Base-by-base conservation (phyloP, 2,329 filamentous ascomycete species). In the Exophiala oligosperma region DNA sequence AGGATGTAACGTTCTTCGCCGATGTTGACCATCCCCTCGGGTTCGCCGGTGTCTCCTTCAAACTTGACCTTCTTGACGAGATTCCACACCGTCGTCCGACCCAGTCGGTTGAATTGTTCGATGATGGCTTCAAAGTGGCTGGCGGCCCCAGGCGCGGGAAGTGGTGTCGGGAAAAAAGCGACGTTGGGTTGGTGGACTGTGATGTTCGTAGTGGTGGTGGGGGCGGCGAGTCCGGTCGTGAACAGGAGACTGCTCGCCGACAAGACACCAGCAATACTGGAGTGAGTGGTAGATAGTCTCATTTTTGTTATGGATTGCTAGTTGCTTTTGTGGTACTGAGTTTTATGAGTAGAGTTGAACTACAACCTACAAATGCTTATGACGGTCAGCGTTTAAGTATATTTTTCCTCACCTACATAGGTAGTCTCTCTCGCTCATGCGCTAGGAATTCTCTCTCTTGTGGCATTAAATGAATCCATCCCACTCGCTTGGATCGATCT, bases 1-100 rank as follows among this genome's bases (percentile, higher is more conserved):
- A 81, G 71, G 58, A 80, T 71, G 54, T 76, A 79, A 14, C 77
- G 75, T 43, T 79, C 71, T 21, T 71, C 61, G 5, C 74, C 71
- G 0, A 81, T 61, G 2, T 76, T 73, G 11, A 79, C 72, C 48
- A 81, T 75, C 3, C 79, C 78, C 59, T 81, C 79, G 1, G 79
- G 79, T 56, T 81, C 79, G 61, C 75, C 78, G 1, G 74, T 75
- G 56, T 80, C 73, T 28, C 76, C 78, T 53, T 80, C 69, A 37
- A 81, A 73, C 4, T 62, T 68, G 28, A 79, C 68, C 17, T 75
- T 76, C 7, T 71, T 71, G 2, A 81, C 66, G 21, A 74, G 71
- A 3, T 70, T 75, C 77, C 77, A 79, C 1, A 65, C 62, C 0
- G 77, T 79, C 0, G 73, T 72, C 17, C 77, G 74, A 47, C 77